Percentiles rank a stretch among this genome's conserved stretches.
Evolutionary conservation across 169 alveolate genomes (phyloP).

Genomic region (Plasmodium gallinaceum): DNA sequence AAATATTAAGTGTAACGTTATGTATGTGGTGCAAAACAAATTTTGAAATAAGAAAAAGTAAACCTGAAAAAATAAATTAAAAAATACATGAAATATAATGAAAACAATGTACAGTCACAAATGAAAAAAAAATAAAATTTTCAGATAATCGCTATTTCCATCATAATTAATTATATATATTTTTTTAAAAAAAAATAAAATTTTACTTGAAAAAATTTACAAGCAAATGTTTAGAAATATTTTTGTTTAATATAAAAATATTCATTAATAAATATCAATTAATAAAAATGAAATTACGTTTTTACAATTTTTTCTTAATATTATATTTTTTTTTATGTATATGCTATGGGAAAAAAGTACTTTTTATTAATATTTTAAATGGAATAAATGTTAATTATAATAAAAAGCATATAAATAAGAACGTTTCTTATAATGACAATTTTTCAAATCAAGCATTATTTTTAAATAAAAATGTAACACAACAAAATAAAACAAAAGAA

Average conservation of each 20-base stretch:
- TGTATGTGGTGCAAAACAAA: too few relatives aligned
- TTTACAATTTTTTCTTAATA: not conserved
- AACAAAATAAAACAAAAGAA: not conserved
- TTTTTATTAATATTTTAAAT: slow-evolving; percentile 39
- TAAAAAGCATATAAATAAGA: slow-evolving; percentile 32
- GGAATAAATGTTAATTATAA: slow-evolving; percentile 33
- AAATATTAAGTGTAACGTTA: too few relatives aligned
- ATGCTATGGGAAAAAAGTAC: slow-evolving; percentile 28
- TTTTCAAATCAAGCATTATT: slow-evolving; percentile 10
- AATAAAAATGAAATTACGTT: not conserved
- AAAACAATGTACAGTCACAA: too few relatives aligned
- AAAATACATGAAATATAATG: too few relatives aligned
- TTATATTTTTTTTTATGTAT: not conserved
- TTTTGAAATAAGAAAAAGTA: too few relatives aligned
- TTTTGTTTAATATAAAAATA: too few relatives aligned
- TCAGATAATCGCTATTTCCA: too few relatives aligned
- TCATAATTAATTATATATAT: too few relatives aligned
- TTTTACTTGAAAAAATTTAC: not conserved
- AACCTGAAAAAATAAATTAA: too few relatives aligned
- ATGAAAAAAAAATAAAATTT: too few relatives aligned
- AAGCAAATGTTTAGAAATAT: not conserved
- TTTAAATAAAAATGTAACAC: slow-evolving; percentile 17
- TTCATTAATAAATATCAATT: too few relatives aligned
- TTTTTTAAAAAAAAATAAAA: too few relatives aligned
- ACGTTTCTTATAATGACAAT: not conserved